Percentiles rank a stretch among this genome's conserved stretches.
phyloP scores from a whole-genome alignment of 179 eudicot species.

The Beta lomatogona region DNA sequence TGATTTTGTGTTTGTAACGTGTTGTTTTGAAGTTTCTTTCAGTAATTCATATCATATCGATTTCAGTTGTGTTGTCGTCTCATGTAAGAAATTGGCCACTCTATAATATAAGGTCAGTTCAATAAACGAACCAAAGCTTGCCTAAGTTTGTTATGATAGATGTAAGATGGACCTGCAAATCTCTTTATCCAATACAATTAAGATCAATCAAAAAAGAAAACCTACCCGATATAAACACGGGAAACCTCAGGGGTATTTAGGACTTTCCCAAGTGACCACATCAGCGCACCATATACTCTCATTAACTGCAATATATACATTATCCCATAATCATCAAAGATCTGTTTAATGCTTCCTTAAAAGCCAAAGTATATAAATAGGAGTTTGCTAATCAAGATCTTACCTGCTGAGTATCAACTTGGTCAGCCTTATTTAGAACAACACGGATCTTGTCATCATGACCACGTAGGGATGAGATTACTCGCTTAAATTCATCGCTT shows the following conservation, averaged over 20 bases:
- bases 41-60: too few relatives aligned
- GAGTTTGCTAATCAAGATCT: constrained; percentile 18
- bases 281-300: constrained; percentile 97
- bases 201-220: constrained; percentile 15
- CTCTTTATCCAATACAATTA: not conserved
- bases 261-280: constrained; percentile 99
- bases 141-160: not conserved
- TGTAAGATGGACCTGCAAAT: not conserved
- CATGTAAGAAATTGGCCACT: too few relatives aligned
- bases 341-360: not conserved
- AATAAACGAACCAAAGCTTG: not conserved
- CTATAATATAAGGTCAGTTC: not conserved
- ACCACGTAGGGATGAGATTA: constrained; percentile 80
- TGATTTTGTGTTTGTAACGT: too few relatives aligned
- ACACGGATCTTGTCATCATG: constrained; percentile 96
- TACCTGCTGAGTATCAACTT: constrained; percentile 95
- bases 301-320: constrained; percentile 53
- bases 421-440: constrained; percentile 90
- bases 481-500: constrained; percentile 95
- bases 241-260: constrained; percentile 90
- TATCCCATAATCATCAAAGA: not conserved
- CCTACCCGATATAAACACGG: constrained; percentile 95
- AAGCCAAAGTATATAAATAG: not conserved
- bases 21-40: too few relatives aligned
- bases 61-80: too few relatives aligned